Conservation (phyloP, 1,284 basidiomycete genomes). For the Calocybe gambosa region DNA sequence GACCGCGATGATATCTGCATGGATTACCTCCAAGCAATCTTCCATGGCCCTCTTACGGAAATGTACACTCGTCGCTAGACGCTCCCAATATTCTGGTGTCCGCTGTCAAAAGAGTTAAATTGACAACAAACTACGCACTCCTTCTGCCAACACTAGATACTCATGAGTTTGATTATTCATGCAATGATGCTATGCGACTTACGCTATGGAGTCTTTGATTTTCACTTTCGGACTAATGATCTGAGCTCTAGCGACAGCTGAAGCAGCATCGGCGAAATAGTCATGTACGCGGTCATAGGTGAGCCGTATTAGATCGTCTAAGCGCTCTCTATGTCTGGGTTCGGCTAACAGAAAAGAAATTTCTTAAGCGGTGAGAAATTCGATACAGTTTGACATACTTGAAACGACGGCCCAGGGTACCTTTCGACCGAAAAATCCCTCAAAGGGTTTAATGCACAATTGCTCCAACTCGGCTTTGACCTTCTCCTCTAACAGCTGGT, state of each 20-base stretch:
- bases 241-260: conserved; percentile 21
- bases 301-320: conserved; percentile 13
- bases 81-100: conserved; percentile 16
- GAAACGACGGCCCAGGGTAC: conserved; percentile 11
- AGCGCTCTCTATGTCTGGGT: conserved; percentile 8
- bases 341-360: conserved; percentile 3
- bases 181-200: conserved; percentile 3
- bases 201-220: conserved; percentile 22
- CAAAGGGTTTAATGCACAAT: conserved; percentile 9
- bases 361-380: background rate
- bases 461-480: conserved; percentile 3
- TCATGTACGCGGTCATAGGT: conserved; percentile 16
- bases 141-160: conserved; percentile 11
- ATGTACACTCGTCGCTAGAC: conserved; percentile 13
- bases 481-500: conserved; percentile 3
- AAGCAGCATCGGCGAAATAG: conserved; percentile 13
- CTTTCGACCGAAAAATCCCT: conserved; percentile 5
- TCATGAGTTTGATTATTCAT: background rate
- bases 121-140: conserved; percentile 8
- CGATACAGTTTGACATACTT: conserved; percentile 8
- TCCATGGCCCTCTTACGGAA: conserved; percentile 8
- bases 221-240: conserved; percentile 18
- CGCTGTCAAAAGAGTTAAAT: conserved; percentile 2
- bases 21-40: conserved; percentile 12
- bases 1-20: conserved; percentile 17